A percentile compares a stretch with the other conserved stretches of the same genome.
Conservation (phyloP, 2,329 filamentous ascomycete species). For the Orbilia blumenaviensis region DNA sequence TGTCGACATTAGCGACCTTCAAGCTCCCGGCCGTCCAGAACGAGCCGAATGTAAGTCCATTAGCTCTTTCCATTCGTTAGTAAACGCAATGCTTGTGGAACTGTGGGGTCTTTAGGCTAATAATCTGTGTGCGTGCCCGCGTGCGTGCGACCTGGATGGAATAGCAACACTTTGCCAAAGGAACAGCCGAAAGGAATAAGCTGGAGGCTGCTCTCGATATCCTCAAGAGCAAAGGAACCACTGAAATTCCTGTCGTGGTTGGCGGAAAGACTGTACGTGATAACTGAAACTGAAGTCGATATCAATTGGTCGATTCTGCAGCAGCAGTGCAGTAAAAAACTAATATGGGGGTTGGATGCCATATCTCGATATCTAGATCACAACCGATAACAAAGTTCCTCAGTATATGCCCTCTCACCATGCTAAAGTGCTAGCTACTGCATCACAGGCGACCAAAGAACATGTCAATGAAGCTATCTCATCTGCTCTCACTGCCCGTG, state of each 20-base stretch:
- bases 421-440: conserved; percentile 77
- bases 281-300: background rate
- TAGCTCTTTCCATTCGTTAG: background rate
- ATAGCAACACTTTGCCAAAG: conserved; percentile 88
- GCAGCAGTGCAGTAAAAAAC: background rate
- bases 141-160: background rate
- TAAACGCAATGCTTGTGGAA: background rate
- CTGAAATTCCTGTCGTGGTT: conserved; percentile 84
- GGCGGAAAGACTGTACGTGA: conserved; percentile 77
- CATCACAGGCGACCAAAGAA: conserved; percentile 79
- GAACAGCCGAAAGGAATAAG: conserved; percentile 78
- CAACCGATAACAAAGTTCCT: conserved; percentile 70
- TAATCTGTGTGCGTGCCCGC: background rate
- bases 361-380: conserved; percentile 66
- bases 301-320: background rate
- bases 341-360: background rate
- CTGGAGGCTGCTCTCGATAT: conserved; percentile 77
- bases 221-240: conserved; percentile 73
- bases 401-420: conserved; percentile 88
- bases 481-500: conserved; percentile 83
- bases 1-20: conserved; percentile 78
- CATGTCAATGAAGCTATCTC: conserved; percentile 84
- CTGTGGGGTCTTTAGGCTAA: conserved; percentile 15
- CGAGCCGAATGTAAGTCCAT: conserved; percentile 84
- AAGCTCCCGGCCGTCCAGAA: conserved; percentile 87